Conservation (phyloP, 1,139 yeast species). For the Yarrowia galli region DNA sequence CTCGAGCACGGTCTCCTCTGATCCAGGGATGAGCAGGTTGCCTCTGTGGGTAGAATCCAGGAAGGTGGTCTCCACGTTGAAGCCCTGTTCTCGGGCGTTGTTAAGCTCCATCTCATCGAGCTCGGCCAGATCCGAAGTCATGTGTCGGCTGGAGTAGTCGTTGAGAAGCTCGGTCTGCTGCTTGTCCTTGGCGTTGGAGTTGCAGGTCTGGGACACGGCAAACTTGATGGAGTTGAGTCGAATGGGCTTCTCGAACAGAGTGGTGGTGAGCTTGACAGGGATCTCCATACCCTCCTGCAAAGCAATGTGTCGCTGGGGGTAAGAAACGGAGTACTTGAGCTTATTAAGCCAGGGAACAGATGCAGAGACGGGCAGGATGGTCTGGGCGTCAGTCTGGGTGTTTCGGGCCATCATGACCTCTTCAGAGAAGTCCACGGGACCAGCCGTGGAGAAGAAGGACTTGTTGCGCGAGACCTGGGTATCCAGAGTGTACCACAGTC, state of each 20-base stretch:
- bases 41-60: slow-evolving; percentile 31
- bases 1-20: slow-evolving; percentile 29
- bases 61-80: slow-evolving; percentile 26
- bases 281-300: slow-evolving; percentile 32
- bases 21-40: slow-evolving; percentile 30
- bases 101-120: slow-evolving; percentile 32
- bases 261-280: slow-evolving; percentile 16
- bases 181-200: slow-evolving; percentile 21
- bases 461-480: slow-evolving; percentile 12
- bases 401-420: slow-evolving; percentile 28
- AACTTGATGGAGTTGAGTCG: slow-evolving; percentile 33
- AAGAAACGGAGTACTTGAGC: slow-evolving; percentile 28
- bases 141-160: slow-evolving; percentile 14
- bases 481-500: slow-evolving; percentile 30
- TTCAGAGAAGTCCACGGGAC: slow-evolving; percentile 23
- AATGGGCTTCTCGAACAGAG: slow-evolving; percentile 31
- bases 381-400: slow-evolving; percentile 30
- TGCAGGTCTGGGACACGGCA: slow-evolving; percentile 25
- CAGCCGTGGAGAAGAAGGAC: slow-evolving; percentile 27
- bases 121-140: slow-evolving; percentile 27
- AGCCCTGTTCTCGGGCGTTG: slow-evolving; percentile 36
- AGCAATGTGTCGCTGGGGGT: slow-evolving; percentile 26
- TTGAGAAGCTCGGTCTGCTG: slow-evolving; percentile 13
- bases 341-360: slow-evolving; percentile 32
- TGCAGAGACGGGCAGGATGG: slow-evolving; percentile 25